A percentile compares a stretch with the other conserved stretches of the same genome.
phyloP scores from a whole-genome alignment of 1,284 basidiomycete genomes.

The Entoloma clypeatum region DNA sequence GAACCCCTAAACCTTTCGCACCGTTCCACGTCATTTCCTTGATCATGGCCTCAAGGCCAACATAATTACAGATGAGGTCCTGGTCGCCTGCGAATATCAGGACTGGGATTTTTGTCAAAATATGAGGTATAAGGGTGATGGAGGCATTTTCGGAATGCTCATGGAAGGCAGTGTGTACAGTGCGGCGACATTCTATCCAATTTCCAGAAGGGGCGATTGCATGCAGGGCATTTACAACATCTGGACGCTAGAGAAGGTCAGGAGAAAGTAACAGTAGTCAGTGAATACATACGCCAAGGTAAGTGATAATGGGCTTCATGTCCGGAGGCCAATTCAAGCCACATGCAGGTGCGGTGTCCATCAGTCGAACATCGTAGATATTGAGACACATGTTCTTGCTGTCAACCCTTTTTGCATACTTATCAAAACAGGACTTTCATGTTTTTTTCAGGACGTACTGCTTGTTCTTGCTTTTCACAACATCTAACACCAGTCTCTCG shows the following conservation, averaged over 20 bases:
- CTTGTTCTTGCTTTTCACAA: constrained; percentile 61
- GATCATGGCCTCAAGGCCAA: constrained; percentile 87
- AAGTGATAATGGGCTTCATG: constrained; percentile 71
- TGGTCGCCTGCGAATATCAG: constrained; percentile 94
- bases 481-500: constrained; percentile 58
- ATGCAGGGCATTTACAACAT: constrained; percentile 84
- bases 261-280: constrained; percentile 5
- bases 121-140: constrained; percentile 73
- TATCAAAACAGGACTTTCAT: constrained; percentile 1
- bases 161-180: constrained; percentile 65
- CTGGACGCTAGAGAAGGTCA: constrained; percentile 50
- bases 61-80: constrained; percentile 94
- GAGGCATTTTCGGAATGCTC: constrained; percentile 63
- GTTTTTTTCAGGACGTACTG: constrained; percentile 42
- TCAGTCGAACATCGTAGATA: constrained; percentile 90
- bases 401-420: constrained; percentile 53
- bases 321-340: constrained; percentile 99
- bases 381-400: constrained; percentile 83
- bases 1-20: constrained; percentile 77
- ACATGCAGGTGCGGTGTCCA: constrained; percentile 84
- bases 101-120: constrained; percentile 80
- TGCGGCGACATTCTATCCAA: constrained; percentile 86
- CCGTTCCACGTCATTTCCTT: constrained; percentile 85
- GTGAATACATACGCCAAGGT: constrained; percentile 64
- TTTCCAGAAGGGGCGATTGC: constrained; percentile 73